Percentiles rank a stretch among this genome's conserved stretches.
Evolutionary conservation across 768 basidiomycete genomes (phyloP).

Genomic region (Scleroderma citrinum): DNA sequence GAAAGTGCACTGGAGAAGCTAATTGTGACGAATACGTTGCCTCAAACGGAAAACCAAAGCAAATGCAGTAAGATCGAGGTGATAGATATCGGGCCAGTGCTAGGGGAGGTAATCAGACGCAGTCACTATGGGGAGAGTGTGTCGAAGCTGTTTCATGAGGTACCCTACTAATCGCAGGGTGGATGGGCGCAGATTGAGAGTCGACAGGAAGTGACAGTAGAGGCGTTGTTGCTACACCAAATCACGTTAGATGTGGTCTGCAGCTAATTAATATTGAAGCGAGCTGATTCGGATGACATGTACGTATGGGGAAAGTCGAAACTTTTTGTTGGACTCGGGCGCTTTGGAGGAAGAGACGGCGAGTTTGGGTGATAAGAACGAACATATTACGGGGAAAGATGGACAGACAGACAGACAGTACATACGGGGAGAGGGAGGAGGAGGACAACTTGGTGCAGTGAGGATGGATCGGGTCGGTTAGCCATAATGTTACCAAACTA

Average conservation of each 20-base stretch:
- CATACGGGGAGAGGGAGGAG: too few relatives aligned
- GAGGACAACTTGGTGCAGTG: not conserved
- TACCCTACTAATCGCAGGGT: slow-evolving; percentile 56
- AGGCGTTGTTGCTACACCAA: not conserved
- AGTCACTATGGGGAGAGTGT: slow-evolving; percentile 98
- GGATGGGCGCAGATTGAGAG: not conserved
- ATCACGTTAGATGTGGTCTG: too few relatives aligned
- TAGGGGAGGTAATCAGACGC: slow-evolving; percentile 93
- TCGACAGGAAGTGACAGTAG: not conserved
- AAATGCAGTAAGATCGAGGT: slow-evolving; percentile 80
- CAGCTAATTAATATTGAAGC: too few relatives aligned
- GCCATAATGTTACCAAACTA: not conserved
- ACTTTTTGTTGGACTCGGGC: too few relatives aligned
- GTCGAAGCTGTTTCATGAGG: slow-evolving; percentile 83
- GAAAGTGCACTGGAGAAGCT: slow-evolving; percentile 82
- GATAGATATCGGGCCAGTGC: slow-evolving; percentile 89
- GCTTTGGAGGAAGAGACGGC: too few relatives aligned
- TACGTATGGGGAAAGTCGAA: not conserved
- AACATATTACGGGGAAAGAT: too few relatives aligned
- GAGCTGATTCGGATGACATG: not conserved
- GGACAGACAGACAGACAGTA: too few relatives aligned
- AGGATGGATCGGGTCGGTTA: not conserved
- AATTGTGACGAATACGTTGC: slow-evolving; percentile 97
- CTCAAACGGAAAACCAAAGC: slow-evolving; percentile 73
- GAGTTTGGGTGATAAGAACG: too few relatives aligned